Evolutionary conservation across 75 land plant species (phyloP), one percentile per base, ranked within the genome.

Genomic region (Isoetes taiwanensis): DNA sequence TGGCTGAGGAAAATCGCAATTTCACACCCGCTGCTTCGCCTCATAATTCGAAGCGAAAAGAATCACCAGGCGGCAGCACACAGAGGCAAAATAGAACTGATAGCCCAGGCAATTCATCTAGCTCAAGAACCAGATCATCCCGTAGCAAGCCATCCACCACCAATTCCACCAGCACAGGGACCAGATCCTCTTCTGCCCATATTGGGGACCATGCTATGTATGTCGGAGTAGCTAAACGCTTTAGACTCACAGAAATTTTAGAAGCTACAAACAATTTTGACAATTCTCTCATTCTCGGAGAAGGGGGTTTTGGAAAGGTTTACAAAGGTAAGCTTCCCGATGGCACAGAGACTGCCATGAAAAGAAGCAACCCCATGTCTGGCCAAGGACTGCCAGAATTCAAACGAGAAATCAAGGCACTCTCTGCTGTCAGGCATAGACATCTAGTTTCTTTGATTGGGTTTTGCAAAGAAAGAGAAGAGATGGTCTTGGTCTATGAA

Each of bases 231-330:
- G 50, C 25, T 6, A 5, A n/a, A n/a, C n/a, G n/a, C 50, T 46
- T 46, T 23, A 46, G 21, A 6, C 23, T 46, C 16, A 23, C 50
- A 6, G 50, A 46, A 23, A 46, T 46, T n/a, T 16, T 46, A 23
- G 50, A 46, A 23, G 50, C 50, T 16, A 46, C 50, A 8, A 46
- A 46, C 50, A 46, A 46, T 23, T 46, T 46, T n/a, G 50, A 46
- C n/a, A 23, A 46, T 16, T 6, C 50, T 16, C 16, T 46, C 8
- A 19, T 46, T 16, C 50, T 46, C 4, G 50, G 50, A 5, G 50
- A 19, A 8, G 50, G 50, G 25, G 50, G 50, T 6, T 46, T 46
- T 23, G 50, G 50, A 5, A 46, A 46, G 50, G 50, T 46, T 16
- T 46, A 46, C 50, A 19, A 23, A 5, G 50, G 50, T 5, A 23